Conservation (phyloP, 331 rosid species). For the Malus hybrid region DNA sequence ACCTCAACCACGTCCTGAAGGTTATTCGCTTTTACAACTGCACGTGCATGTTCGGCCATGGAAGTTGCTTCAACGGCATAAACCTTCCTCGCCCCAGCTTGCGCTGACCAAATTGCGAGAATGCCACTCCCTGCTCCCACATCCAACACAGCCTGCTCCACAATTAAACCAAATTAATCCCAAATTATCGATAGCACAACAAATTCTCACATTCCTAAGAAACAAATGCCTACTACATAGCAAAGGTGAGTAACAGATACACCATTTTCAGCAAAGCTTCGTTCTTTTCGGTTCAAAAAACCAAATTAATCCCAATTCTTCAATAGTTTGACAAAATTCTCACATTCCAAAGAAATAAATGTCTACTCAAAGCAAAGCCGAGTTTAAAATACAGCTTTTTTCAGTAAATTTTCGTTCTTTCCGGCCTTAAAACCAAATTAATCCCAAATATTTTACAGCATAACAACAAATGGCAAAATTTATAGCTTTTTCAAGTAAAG, state of each 20-base stretch:
- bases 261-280: background rate
- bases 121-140: conserved; percentile 99
- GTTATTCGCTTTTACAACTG: conserved; percentile 70
- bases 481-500: too few relatives aligned
- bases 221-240: background rate
- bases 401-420: background rate
- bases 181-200: background rate
- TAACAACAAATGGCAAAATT: too few relatives aligned
- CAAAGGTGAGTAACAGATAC: background rate
- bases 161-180: conserved; percentile 23
- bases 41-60: conserved; percentile 90
- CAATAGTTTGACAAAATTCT: background rate
- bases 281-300: too few relatives aligned
- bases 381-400: background rate
- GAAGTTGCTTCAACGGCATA: conserved; percentile 97
- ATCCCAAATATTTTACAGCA: too few relatives aligned
- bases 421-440: background rate
- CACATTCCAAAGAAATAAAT: background rate
- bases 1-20: conserved; percentile 68
- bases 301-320: too few relatives aligned
- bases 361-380: background rate
- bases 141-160: conserved; percentile 82
- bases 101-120: conserved; percentile 98
- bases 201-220: background rate
- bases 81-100: conserved; percentile 96